Conservation (phyloP, 768 basidiomycete genomes). For the Boletus subcaerulescens region DNA sequence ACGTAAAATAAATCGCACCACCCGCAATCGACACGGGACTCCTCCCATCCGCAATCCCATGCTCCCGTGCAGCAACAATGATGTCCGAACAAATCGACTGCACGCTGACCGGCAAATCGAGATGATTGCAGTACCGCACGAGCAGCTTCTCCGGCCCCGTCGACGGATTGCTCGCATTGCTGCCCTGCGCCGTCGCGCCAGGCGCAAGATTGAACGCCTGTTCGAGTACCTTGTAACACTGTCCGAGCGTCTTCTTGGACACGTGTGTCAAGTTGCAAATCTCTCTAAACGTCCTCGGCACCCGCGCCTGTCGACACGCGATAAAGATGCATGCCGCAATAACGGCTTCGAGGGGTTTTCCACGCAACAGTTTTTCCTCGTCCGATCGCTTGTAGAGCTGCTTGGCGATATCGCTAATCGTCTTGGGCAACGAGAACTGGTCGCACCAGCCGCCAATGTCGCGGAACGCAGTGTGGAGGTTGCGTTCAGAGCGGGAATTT, state of each 20-base stretch:
- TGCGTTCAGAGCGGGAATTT: constrained; percentile 76
- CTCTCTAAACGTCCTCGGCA: constrained; percentile 94
- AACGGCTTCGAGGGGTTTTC: constrained; percentile 89
- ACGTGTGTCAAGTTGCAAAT: constrained; percentile 92
- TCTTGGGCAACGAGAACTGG: constrained; percentile 89
- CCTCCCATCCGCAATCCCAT: constrained; percentile 90
- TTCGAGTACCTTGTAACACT: constrained; percentile 87
- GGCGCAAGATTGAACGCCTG: constrained; percentile 85
- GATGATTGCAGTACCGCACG: constrained; percentile 91
- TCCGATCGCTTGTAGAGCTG: constrained; percentile 97
- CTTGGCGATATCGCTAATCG: constrained; percentile 93
- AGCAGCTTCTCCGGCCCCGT: constrained; percentile 84
- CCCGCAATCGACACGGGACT: constrained; percentile 99
- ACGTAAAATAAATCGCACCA: constrained; percentile 92
- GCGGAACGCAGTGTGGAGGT: constrained; percentile 83
- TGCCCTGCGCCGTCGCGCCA: constrained; percentile 63
- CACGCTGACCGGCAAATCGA: constrained; percentile 78
- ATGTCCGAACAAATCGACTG: constrained; percentile 83
- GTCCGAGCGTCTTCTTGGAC: constrained; percentile 92
- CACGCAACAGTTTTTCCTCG: constrained; percentile 89
- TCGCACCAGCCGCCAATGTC: constrained; percentile 95
- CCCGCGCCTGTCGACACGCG: constrained; percentile 91
- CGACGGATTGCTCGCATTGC: constrained; percentile 37
- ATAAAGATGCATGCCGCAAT: constrained; percentile 99
- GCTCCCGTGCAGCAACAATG: constrained; percentile 73